These are phyloP conservation scores for Polytolypa hystricis DNA, from an alignment of 2,329 filamentous ascomycete genomes.

Conservation along the genomic window DNA sequence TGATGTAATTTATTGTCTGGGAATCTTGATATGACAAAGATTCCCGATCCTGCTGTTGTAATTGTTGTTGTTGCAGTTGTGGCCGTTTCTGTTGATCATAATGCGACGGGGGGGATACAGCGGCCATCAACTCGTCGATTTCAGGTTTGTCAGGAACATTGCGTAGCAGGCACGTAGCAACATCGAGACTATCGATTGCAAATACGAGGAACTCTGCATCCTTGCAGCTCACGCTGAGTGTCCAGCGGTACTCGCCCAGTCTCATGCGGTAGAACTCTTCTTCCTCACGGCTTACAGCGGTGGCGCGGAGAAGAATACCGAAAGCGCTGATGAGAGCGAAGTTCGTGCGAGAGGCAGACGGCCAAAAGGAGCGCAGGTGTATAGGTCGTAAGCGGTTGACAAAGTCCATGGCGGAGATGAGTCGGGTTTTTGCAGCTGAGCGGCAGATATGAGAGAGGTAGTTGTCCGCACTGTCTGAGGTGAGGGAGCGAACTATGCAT, in stretches of 20 bases:
- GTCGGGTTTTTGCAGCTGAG: conserved; percentile 80
- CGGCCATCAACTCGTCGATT: conserved; percentile 36
- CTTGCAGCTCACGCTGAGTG: conserved; percentile 72
- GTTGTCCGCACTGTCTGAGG: conserved; percentile 48
- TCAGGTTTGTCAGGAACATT: conserved; percentile 60
- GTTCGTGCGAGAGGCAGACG: conserved; percentile 45
- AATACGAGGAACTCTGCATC: conserved; percentile 48
- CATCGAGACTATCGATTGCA: conserved; percentile 68
- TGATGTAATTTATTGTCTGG: no score
- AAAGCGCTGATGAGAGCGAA: conserved; percentile 94
- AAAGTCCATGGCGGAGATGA: conserved; percentile 96
- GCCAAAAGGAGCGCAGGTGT: conserved; percentile 84
- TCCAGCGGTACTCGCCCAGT: conserved; percentile 87
- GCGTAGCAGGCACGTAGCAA: conserved; percentile 57
- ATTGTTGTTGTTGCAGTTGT: conserved; percentile 14
- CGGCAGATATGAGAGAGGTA: conserved; percentile 89
- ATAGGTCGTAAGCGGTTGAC: conserved; percentile 81
- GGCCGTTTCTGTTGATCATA: not conserved
- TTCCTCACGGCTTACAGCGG: conserved; percentile 75
- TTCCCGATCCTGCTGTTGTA: conserved; percentile 7
- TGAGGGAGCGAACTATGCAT: conserved; percentile 74
- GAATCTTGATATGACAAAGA: not conserved
- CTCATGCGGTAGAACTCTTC: conserved; percentile 83
- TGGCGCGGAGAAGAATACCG: conserved; percentile 79
- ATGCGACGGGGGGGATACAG: not conserved